Percentiles rank a stretch among this genome's conserved stretches.
These are phyloP conservation scores for Triticum aestivum DNA, from an alignment of 176 grass and related monocot genomes.

Conservation along the genomic window IWGSC_CS_RefSeq_v2.1 NC_057796.1:206759629-206760128, in stretches of 20 bases:
- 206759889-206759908: neutral
- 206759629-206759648: neutral
- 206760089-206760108: neutral
- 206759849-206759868: neutral
- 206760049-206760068: neutral
- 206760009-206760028: neutral
- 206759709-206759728: neutral
- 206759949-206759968: neutral
- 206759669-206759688: neutral
- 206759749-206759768: neutral
- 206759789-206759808: neutral
- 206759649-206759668: neutral
- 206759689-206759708: neutral
- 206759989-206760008: neutral
- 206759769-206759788: neutral
- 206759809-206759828: neutral
- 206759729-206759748: neutral
- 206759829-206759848: neutral
- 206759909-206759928: neutral
- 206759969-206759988: neutral
- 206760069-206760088: neutral
- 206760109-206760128: neutral
- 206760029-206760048: neutral
- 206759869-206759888: neutral
- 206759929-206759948: constrained; percentile 11